Base-by-base conservation (phyloP, 116 monocot species). In the Cymodocea nodosa region DNA sequence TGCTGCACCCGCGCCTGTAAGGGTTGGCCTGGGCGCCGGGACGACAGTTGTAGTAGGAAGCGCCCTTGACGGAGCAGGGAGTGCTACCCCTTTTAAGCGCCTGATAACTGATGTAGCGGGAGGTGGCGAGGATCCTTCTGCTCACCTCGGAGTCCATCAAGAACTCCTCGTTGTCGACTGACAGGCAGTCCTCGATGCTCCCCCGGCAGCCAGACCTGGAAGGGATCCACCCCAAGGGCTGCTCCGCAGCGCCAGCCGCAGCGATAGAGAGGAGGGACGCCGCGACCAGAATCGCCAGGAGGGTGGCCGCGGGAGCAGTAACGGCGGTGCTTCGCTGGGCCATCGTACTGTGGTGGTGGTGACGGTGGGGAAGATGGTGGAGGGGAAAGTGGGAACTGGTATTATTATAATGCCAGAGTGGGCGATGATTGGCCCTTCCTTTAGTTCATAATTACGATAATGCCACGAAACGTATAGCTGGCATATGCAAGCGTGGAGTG, bases 41-140 rank as follows among this genome's bases (percentile, higher is more conserved):
- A 7, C 62, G 66, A 74, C 81, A 81, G 73, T 81, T 77, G 74
- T 81, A 81, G 74, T 81, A 81, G 57, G 81, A 81, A 17, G 65
- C 59, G 23, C 81, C 81, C 50, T 70, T 69, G 18, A 37, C 59
- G 22, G 65, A 66, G 77, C 81, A 81, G 2, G 81, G 81, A 18
- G 67, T 51, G 15, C 23, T 51, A 16, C 73, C 70, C 36, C 77
- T 65, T 24, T 24, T 54, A 56, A 81, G 70, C 30, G 77, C 65
- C 4, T 14, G 77, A 70, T 81, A 81, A 67, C 81, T 74, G 69
- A 81, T 81, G 74, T 86, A 81, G 3, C 44, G 59, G 4, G 51
- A 51, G 17, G 22, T 18, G n/a, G 69, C 52, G 4, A 90, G 79
- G 35, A 81, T 68, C 1, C 86, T 67, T 17, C 90, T 71, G 69